Percentiles rank a stretch among this genome's conserved stretches.
These are phyloP conservation scores for Umbelopsis sp. DNA, from an alignment of 192 early-diverging fungal genomes.

Conservation along the genomic window DNA sequence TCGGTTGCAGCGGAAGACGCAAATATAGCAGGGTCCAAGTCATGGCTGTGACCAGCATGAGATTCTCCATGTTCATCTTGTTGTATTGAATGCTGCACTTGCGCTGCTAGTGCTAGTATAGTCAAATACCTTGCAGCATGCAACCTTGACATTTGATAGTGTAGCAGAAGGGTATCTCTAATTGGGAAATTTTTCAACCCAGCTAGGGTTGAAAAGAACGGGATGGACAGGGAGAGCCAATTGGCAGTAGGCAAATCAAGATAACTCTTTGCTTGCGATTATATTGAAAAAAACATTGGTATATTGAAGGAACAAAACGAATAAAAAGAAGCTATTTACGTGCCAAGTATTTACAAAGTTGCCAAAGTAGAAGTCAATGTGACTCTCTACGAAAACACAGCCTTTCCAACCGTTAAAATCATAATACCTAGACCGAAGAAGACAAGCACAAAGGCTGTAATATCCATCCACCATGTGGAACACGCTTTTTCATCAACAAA, in stretches of 20 bases:
- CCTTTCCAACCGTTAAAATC: conserved; percentile 35
- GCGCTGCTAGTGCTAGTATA: background rate
- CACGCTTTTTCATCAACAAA: background rate
- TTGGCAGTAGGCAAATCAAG: no score
- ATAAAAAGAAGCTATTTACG: no score
- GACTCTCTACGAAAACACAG: background rate
- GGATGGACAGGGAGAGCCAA: no score
- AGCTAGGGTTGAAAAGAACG: no score
- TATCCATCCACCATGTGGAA: conserved; percentile 40
- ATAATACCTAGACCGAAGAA: conserved; percentile 51
- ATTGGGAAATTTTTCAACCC: background rate
- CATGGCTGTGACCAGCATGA: conserved; percentile 31
- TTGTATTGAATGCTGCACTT: background rate
- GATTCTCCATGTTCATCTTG: background rate
- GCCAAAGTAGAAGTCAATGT: background rate
- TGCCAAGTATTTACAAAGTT: no score
- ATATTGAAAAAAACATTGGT: no score
- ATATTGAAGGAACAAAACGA: no score
- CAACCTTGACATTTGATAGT: background rate
- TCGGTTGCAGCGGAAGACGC: conserved; percentile 29
- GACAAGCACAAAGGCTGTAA: conserved; percentile 43
- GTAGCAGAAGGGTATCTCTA: background rate
- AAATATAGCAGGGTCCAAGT: conserved; percentile 31
- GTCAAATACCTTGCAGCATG: background rate
- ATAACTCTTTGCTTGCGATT: no score